phyloP scores from a whole-genome alignment of 495 filamentous ascomycete species.

The Pseudoneurospora amorphoporcata region DNA sequence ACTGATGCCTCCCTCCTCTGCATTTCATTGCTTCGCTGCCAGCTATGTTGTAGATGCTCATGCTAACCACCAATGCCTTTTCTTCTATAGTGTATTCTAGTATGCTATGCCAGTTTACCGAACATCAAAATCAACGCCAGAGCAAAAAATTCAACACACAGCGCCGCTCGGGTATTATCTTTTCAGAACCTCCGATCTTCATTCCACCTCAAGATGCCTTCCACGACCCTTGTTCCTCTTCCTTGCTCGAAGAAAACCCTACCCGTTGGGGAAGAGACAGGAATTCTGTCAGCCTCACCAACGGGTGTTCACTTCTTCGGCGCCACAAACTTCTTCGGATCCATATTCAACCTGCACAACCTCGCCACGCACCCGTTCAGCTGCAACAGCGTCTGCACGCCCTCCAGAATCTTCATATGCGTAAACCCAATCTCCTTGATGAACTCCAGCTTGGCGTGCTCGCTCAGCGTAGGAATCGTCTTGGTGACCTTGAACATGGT shows the following conservation, averaged over 20 bases:
- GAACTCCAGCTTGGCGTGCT: constrained; percentile 91
- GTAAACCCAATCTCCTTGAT: constrained; percentile 98
- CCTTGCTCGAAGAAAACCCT: not conserved
- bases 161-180: not conserved
- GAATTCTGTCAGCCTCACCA: no score
- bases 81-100: not conserved
- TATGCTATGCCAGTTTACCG: not conserved
- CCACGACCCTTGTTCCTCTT: not conserved
- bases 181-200: not conserved
- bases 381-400: constrained; percentile 89
- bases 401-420: constrained; percentile 96
- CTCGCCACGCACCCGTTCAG: constrained; percentile 83
- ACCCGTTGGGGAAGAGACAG: no score
- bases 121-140: not conserved
- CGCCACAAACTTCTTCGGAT: constrained; percentile 68
- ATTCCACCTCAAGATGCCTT: not conserved
- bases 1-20: not conserved
- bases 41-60: not conserved
- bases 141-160: not conserved
- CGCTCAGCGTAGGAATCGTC: constrained; percentile 76
- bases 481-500: constrained; percentile 99
- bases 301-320: constrained; percentile 21
- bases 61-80: not conserved
- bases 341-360: constrained; percentile 91
- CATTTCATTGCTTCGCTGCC: not conserved